Conservation (phyloP, 2,329 filamentous ascomycete genomes). For the Hypoxylon sp. region DNA sequence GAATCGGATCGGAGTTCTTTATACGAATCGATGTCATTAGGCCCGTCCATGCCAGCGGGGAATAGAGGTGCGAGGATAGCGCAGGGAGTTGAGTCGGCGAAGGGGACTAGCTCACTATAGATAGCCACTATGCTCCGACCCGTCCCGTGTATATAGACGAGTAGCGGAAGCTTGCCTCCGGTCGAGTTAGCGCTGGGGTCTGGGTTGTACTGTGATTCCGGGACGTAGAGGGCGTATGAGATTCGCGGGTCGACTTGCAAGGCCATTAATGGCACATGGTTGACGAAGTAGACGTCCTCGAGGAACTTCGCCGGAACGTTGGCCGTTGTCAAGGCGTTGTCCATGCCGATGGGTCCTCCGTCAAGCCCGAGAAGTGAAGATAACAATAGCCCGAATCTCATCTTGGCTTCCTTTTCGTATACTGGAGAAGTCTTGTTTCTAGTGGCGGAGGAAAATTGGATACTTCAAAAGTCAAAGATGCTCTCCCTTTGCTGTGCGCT, state of each 20-base stretch:
- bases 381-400: conserved; percentile 25
- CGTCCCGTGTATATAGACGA: conserved; percentile 52
- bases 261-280: conserved; percentile 46
- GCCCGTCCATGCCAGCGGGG: conserved; percentile 50
- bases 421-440: background rate
- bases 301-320: conserved; percentile 48
- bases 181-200: conserved; percentile 16
- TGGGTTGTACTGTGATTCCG: conserved; percentile 45
- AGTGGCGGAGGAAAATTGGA: background rate
- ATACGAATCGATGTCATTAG: conserved; percentile 51
- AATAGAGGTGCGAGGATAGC: conserved; percentile 53
- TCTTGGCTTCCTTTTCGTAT: background rate
- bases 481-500: background rate
- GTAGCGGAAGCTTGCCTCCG: conserved; percentile 46
- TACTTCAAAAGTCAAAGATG: background rate
- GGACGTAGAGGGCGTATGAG: conserved; percentile 52
- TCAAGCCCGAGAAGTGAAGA: conserved; percentile 22
- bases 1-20: conserved; percentile 44
- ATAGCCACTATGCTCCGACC: conserved; percentile 40
- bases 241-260: conserved; percentile 47
- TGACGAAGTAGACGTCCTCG: conserved; percentile 46
- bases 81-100: conserved; percentile 47
- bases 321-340: conserved; percentile 35
- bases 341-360: conserved; percentile 29
- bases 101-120: conserved; percentile 36